Evolutionary conservation across 805 yeast genomes (phyloP), one percentile per base, ranked within the genome.

Genomic region (Candida vartiovaarae): DNA sequence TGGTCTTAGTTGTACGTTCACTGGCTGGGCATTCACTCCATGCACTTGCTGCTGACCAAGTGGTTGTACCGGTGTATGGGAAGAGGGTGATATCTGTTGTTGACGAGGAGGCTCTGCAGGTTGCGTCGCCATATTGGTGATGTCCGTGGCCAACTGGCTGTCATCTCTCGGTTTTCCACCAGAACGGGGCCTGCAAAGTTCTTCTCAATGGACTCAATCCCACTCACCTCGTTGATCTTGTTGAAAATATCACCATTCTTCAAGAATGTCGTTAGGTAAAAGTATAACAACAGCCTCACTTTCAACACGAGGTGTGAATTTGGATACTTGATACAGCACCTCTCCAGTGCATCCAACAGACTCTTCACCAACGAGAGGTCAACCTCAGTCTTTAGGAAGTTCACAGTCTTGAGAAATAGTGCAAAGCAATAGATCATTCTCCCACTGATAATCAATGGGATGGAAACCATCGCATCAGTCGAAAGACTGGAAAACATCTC

Each of bases 381-480:
- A 23, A 54, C 35, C 8, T 54, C 56, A 23, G 45, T 33, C 15
- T 48, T 51, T 31, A 58, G 34, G 8, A 40, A 39, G 41, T 53
- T 56, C 7, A 55, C 48, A 0, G 57, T 53, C 31, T 55, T 57
- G 34, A 58, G 38, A 26, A 49, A 45, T 23, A 57, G 44, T 2
- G 62, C 60, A 53, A 58, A 58, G 27, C 55, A 52, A 34, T 50
- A 58, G 55, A 58, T 52, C 41, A 58, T 20, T 40, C 62, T 47
- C 9, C 62, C 62, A 40, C 47, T 49, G 6, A 58, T 44, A 33
- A 55, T 20, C 23, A 55, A 43, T 8, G 62, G 62, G 2, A 55
- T 40, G 8, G 20, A 32, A 27, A 48, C 50, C 26, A 48, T 45
- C 33, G 49, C 43, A 7, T 47, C 52, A 8, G 54, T 47, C 2